Evolutionary conservation across 2,329 filamentous ascomycete species (phyloP), one percentile per base, ranked within the genome.

Genomic region (Colletotrichum agaves): DNA sequence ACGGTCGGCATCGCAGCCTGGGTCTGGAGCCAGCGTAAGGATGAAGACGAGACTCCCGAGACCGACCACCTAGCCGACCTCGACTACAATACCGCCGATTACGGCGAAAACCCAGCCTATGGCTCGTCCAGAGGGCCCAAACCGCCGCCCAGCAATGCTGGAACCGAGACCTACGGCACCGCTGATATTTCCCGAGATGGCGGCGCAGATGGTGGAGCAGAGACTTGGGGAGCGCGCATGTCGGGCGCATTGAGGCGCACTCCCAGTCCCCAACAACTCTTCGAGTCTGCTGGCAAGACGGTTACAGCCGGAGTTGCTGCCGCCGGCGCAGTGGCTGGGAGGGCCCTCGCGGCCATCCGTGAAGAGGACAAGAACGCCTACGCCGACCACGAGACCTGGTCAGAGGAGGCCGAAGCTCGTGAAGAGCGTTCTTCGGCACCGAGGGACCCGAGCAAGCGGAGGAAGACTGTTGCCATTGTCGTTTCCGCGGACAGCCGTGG

Each of bases 351-450:
- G 61, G 90, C 92, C 15, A 96, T 97, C 71, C 87, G 92, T 62
- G 93, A 97, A 77, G 94, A 97, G 75, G 92, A 94, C 75, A 90
- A 89, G 75, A 87, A 88, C 69, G 91, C 91, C 58, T 96, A 91
- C 77, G 90, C 89, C 71, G 95, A 98, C 78, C 93, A 96, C 79
- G 92, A 93, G 76, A 90, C 93, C 59, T 98, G 95, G 95, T 94
- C 91, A 13, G 94, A 98, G 78, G 94, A 98, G 80, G 93, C 91
- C 21, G 91, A 93, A 73, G 86, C 91, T 55, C 88, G 91, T 75
- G 82, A 82, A 72, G 82, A 85, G 61, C 82, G 81, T 61, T 72
- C 75, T 66, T 72, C 81, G 41, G 73, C 77, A 67, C 66, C 78
- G 65, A 69, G 76, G 72, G 73, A 77, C 57, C 69, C 78, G 57